A percentile compares a stretch with the other conserved stretches of the same genome.
Conservation (phyloP, 768 basidiomycete species). For the Lactifluus pinguis region DNA sequence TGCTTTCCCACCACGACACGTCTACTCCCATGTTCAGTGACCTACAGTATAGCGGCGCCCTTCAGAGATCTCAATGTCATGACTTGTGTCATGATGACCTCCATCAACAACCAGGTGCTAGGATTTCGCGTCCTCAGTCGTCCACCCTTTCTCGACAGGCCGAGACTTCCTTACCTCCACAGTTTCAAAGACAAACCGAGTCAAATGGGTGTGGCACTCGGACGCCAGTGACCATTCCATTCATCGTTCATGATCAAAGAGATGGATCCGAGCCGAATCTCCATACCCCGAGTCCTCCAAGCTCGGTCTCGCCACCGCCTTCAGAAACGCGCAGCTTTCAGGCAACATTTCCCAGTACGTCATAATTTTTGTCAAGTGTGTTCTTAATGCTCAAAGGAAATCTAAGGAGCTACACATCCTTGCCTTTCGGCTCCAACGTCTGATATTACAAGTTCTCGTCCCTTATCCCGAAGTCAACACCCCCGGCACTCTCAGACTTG, state of each 20-base stretch:
- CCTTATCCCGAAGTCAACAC: not conserved
- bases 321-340: not conserved
- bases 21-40: not conserved
- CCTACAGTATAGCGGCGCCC: not conserved
- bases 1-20: not conserved
- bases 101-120: slow-evolving; percentile 4
- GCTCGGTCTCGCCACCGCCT: slow-evolving; percentile 1
- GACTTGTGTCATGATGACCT: no score
- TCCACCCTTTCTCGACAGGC: not conserved
- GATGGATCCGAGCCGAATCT: not conserved
- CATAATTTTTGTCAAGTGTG: not conserved
- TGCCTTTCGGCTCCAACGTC: not conserved
- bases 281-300: not conserved
- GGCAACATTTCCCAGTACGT: not conserved
- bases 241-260: not conserved
- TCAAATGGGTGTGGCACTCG: not conserved
- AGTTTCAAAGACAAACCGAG: not conserved
- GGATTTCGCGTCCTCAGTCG: not conserved
- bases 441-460: not conserved
- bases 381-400: not conserved
- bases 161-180: not conserved
- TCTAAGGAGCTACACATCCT: not conserved
- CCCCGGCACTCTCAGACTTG: not conserved
- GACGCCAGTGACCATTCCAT: not conserved
- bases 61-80: not conserved